phyloP scores from a whole-genome alignment of 805 yeast genomes.

The Kodamaea hsintzibuensis region DNA sequence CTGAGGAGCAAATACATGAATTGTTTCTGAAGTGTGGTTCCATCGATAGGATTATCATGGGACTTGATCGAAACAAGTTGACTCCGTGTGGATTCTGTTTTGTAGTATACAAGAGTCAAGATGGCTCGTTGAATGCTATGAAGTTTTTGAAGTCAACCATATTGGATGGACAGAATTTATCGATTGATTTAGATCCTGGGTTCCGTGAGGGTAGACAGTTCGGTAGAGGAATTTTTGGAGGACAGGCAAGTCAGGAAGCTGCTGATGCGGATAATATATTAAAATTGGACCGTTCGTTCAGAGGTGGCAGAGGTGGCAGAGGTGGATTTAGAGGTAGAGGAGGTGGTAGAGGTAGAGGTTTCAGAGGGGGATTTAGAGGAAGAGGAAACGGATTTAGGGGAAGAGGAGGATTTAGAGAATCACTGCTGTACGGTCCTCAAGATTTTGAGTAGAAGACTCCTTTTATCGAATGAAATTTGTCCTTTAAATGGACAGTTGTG shows the following conservation, averaged over 20 bases:
- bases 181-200: conserved; percentile 94
- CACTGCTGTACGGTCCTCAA: conserved; percentile 4
- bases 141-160: conserved; percentile 80
- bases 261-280: conserved; percentile 14
- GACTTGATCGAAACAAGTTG: conserved; percentile 82
- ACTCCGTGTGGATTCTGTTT: conserved; percentile 98
- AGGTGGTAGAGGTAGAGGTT: conserved; percentile 42
- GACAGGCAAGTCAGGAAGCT: conserved; percentile 79
- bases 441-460: conserved; percentile 1
- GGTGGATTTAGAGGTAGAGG: conserved; percentile 42
- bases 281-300: conserved; percentile 8
- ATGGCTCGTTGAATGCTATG: conserved; percentile 78
- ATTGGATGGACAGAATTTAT: conserved; percentile 77
- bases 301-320: conserved; percentile 25
- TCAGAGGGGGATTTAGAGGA: conserved; percentile 30
- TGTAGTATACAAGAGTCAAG: conserved; percentile 68
- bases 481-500: too few relatives aligned
- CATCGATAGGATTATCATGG: conserved; percentile 85
- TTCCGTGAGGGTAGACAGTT: conserved; percentile 94
- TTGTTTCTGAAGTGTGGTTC: conserved; percentile 80
- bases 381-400: conserved; percentile 21
- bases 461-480: too few relatives aligned
- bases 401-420: conserved; percentile 19
- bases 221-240: conserved; percentile 92
- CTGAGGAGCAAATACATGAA: conserved; percentile 93